Evolutionary conservation across 2,329 filamentous ascomycete species (phyloP).

Genomic region (Colletotrichum paranaense): DNA sequence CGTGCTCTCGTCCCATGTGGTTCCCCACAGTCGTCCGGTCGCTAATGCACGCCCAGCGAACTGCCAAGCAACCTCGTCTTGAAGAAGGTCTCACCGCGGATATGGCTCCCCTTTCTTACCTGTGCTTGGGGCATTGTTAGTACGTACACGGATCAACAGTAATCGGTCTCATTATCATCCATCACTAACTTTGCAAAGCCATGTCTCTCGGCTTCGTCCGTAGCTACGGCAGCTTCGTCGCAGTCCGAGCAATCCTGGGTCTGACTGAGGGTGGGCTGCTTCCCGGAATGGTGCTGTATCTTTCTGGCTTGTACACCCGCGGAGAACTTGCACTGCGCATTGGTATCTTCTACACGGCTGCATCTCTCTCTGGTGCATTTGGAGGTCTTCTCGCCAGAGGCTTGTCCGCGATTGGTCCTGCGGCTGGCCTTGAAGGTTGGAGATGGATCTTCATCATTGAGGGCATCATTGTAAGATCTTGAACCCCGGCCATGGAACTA

Average conservation of each 20-base stretch:
- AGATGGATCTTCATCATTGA: conserved; percentile 73
- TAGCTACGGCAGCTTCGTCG: conserved; percentile 67
- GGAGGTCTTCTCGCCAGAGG: conserved; percentile 72
- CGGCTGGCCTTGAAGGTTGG: conserved; percentile 66
- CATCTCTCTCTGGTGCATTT: conserved; percentile 73
- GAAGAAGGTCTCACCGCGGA: conserved; percentile 68
- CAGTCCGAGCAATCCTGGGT: conserved; percentile 71
- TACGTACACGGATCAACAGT: neutral
- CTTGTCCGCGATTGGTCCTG: conserved; percentile 67
- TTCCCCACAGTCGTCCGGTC: neutral
- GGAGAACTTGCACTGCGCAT: conserved; percentile 71
- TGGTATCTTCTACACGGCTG: conserved; percentile 75
- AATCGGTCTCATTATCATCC: too few species aligned
- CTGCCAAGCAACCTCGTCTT: conserved; percentile 73
- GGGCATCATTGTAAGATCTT: conserved; percentile 58
- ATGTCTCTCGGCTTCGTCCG: conserved; percentile 67
- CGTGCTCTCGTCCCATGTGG: conserved; percentile 7
- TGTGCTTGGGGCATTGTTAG: conserved; percentile 67
- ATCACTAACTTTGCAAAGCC: conserved; percentile 37
- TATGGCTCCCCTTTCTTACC: conserved; percentile 70
- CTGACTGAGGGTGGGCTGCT: conserved; percentile 73
- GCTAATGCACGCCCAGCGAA: conserved; percentile 55
- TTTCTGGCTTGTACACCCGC: conserved; percentile 71
- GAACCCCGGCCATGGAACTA: too few species aligned
- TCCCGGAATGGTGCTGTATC: conserved; percentile 76